These are phyloP conservation scores for Schizopora paradoxa DNA, from an alignment of 1,284 basidiomycete genomes.

Conservation along the genomic window DNA sequence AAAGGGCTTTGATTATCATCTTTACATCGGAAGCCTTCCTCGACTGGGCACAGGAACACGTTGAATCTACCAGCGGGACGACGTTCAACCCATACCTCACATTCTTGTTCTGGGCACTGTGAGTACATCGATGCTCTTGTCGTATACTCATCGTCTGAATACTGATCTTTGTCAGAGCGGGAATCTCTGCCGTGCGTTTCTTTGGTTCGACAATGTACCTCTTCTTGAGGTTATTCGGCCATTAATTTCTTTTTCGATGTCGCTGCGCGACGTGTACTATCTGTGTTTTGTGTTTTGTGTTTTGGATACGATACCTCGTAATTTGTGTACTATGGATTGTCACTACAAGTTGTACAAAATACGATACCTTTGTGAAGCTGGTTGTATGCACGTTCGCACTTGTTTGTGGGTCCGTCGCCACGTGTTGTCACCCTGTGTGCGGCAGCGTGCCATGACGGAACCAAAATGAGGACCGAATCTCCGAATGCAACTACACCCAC, in stretches of 20 bases:
- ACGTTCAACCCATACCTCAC: slow-evolving; percentile 83
- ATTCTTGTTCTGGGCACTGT: slow-evolving; percentile 80
- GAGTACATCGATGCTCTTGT: slow-evolving; percentile 31
- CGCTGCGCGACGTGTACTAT: slow-evolving; percentile 4
- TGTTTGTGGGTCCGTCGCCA: no score
- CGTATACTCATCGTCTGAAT: background rate
- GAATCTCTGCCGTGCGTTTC: slow-evolving; percentile 75
- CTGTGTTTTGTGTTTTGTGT: background rate
- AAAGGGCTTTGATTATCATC: slow-evolving; percentile 67
- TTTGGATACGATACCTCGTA: no score
- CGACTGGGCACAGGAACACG: slow-evolving; percentile 51
- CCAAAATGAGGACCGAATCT: no score
- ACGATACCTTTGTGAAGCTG: no score
- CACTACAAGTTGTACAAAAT: no score
- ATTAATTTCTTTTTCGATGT: slow-evolving; percentile 23
- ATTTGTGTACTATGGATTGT: no score
- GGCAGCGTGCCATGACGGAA: no score
- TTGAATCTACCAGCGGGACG: slow-evolving; percentile 41
- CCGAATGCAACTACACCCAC: no score
- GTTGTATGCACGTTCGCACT: no score
- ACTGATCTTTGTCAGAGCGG: slow-evolving; percentile 46
- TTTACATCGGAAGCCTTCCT: slow-evolving; percentile 79
- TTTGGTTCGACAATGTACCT: slow-evolving; percentile 74
- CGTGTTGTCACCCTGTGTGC: no score
- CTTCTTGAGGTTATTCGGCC: slow-evolving; percentile 64